These are phyloP conservation scores for Nakaseomyces bracarensis DNA, from an alignment of 1,139 yeast species.

Conservation along the genomic window DNA sequence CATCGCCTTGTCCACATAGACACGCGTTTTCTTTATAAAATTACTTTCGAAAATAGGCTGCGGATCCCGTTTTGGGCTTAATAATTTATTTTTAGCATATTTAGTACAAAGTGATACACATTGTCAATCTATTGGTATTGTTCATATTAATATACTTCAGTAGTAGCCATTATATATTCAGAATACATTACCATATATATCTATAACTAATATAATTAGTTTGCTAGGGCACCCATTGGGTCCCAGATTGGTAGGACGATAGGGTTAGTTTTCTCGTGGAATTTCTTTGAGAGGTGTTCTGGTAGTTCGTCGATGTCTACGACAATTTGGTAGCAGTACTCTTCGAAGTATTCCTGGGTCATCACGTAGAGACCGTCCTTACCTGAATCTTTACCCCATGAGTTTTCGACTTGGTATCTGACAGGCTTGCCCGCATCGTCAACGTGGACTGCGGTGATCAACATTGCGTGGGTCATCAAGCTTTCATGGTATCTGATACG, in stretches of 20 bases:
- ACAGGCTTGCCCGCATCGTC: conserved; percentile 49
- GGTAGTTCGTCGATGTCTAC: conserved; percentile 51
- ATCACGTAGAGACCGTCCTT: conserved; percentile 67
- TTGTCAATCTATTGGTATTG: too few relatives aligned
- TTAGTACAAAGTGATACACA: background rate
- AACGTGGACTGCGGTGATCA: conserved; percentile 66
- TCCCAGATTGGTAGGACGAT: conserved; percentile 67
- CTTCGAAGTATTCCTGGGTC: conserved; percentile 78
- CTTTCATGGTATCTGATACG: conserved; percentile 50
- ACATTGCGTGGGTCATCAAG: conserved; percentile 84
- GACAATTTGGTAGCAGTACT: conserved; percentile 77
- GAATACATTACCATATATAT: background rate
- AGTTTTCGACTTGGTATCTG: conserved; percentile 78
- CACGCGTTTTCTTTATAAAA: too few relatives aligned
- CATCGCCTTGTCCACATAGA: too few relatives aligned
- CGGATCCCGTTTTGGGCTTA: too few relatives aligned
- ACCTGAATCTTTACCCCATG: conserved; percentile 77
- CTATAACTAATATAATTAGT: conserved; percentile 12
- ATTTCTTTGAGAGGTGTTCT: conserved; percentile 40
- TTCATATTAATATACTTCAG: too few relatives aligned
- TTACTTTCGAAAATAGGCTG: too few relatives aligned
- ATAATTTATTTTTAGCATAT: too few relatives aligned
- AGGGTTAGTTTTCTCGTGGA: conserved; percentile 32
- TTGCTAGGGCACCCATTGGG: conserved; percentile 80
- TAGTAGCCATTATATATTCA: background rate